Evolutionary conservation across 306 rosid genomes (phyloP).

Genomic region (Erythrophleum fordii): DNA sequence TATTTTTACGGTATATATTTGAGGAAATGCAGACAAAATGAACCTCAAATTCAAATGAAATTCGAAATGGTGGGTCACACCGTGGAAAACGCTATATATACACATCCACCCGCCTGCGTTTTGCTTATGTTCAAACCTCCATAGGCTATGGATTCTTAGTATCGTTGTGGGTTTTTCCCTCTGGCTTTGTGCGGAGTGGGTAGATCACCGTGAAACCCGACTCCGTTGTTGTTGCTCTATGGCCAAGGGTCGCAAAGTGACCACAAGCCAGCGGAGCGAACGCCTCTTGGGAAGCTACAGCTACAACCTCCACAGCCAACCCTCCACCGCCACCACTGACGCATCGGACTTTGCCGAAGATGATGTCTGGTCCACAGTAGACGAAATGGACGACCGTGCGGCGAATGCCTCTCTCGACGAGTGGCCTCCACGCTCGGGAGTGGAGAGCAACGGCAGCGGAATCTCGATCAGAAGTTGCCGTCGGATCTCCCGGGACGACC

Average conservation of each 20-base stretch:
- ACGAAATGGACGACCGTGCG: conserved; percentile 32
- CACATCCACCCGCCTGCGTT: conserved; percentile 29
- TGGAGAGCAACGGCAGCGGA: conserved; percentile 38
- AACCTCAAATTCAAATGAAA: conserved; percentile 84
- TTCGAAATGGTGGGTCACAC: conserved; percentile 26
- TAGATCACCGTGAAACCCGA: background rate
- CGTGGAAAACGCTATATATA: conserved; percentile 59
- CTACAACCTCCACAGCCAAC: conserved; percentile 43
- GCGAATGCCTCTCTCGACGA: conserved; percentile 37
- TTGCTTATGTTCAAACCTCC: conserved; percentile 39
- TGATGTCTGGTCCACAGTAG: conserved; percentile 79
- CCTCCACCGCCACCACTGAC: conserved; percentile 44
- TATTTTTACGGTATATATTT: conserved; percentile 14
- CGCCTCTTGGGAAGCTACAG: conserved; percentile 67
- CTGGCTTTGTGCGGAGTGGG: background rate
- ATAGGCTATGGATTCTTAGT: conserved; percentile 42
- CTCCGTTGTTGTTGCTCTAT: conserved; percentile 52
- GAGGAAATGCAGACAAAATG: conserved; percentile 73
- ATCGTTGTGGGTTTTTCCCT: background rate
- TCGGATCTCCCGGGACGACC: conserved; percentile 45
- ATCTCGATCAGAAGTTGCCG: conserved; percentile 33
- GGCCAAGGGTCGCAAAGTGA: conserved; percentile 90
- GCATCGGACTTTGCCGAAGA: conserved; percentile 79
- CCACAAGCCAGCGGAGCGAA: conserved; percentile 71
- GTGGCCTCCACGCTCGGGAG: conserved; percentile 38